Evolutionary conservation across 176 grass and related monocot genomes (phyloP).

Genomic region (Zoysia japonica): DNA sequence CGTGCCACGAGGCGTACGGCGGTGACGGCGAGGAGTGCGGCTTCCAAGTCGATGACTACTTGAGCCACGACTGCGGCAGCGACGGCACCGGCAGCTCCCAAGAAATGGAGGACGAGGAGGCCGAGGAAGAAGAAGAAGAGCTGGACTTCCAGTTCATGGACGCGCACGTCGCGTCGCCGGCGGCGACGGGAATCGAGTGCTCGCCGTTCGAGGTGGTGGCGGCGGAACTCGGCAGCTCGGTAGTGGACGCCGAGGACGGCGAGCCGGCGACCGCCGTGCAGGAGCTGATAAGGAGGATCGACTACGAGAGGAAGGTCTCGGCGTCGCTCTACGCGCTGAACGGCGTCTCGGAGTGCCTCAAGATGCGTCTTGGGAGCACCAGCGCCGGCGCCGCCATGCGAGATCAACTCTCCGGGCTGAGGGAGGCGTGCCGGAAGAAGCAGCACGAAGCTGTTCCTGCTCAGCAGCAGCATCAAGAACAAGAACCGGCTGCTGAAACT

Average conservation of each 20-base stretch:
- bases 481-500: neutral
- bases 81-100: slow-evolving; percentile 12
- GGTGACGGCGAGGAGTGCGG: slow-evolving; percentile 31
- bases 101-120: slow-evolving; percentile 30
- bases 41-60: slow-evolving; percentile 60
- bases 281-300: slow-evolving; percentile 66
- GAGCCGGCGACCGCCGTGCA: slow-evolving; percentile 35
- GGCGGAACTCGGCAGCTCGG: slow-evolving; percentile 22
- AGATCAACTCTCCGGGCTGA: slow-evolving; percentile 59
- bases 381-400: neutral
- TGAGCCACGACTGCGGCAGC: slow-evolving; percentile 48
- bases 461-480: neutral
- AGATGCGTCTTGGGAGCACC: slow-evolving; percentile 23
- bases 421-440: slow-evolving; percentile 60
- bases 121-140: slow-evolving; percentile 17
- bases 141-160: slow-evolving; percentile 77
- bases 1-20: neutral
- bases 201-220: slow-evolving; percentile 62
- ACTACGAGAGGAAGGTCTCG: slow-evolving; percentile 74
- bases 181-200: slow-evolving; percentile 6
- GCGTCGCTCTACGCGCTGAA: slow-evolving; percentile 65
- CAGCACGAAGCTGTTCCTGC: neutral
- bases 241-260: neutral
- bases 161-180: slow-evolving; percentile 28
- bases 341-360: slow-evolving; percentile 73